Conservation (phyloP, 1,139 yeast genomes). For the Debaryomyces robertsiae region DNA sequence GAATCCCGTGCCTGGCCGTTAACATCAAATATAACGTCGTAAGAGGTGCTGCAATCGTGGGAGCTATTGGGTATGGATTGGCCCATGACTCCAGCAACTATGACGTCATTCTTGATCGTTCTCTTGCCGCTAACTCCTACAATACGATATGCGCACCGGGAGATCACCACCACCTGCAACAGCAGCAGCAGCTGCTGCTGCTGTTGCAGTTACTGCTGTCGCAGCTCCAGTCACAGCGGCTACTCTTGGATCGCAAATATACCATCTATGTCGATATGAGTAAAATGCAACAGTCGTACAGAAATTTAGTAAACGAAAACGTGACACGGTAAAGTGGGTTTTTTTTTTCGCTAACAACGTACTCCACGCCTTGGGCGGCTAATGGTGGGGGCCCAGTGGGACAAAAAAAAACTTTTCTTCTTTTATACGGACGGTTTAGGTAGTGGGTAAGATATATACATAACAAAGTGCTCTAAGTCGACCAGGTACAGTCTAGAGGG, state of each 20-base stretch:
- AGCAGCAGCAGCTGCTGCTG: no score
- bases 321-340: background rate
- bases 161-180: no score
- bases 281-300: conserved; percentile 31
- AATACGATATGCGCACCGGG: no score
- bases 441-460: no score
- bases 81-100: background rate
- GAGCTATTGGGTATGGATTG: conserved; percentile 15
- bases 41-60: conserved; percentile 41
- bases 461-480: no score
- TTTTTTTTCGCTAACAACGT: background rate
- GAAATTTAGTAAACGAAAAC: conserved; percentile 19
- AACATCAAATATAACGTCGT: conserved; percentile 33
- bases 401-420: conserved; percentile 5
- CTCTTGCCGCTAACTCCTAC: conserved; percentile 1
- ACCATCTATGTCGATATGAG: conserved; percentile 39
- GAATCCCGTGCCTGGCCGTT: conserved; percentile 12
- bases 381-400: conserved; percentile 2
- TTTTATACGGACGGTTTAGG: no score
- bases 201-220: no score
- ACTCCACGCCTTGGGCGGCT: conserved; percentile 4
- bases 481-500: no score
- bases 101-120: background rate
- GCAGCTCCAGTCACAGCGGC: no score
- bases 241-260: conserved; percentile 27